A percentile compares a stretch with the other conserved stretches of the same genome.
These are phyloP conservation scores for Pelargonium citronellum DNA, from an alignment of 441 rosid species.

Conservation along the genomic window DNA sequence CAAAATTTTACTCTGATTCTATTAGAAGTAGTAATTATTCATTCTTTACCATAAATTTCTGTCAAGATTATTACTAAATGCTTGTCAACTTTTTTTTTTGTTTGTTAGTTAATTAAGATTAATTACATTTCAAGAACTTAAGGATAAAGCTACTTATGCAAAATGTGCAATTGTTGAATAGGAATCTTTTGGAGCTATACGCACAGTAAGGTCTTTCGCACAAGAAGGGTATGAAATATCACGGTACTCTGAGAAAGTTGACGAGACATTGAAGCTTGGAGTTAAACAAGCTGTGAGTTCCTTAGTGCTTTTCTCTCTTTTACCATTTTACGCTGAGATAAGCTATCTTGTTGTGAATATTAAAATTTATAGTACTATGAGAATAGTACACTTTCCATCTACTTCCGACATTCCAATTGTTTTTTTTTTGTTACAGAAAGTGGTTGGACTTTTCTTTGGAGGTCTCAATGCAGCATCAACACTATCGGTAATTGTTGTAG, in stretches of 20 bases:
- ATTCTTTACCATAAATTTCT: too few relatives aligned
- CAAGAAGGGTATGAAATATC: constrained; percentile 70
- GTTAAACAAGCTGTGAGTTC: constrained; percentile 80
- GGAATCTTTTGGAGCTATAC: constrained; percentile 95
- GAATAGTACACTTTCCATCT: constrained; percentile 13
- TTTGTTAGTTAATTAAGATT: too few relatives aligned
- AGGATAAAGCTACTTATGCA: too few relatives aligned
- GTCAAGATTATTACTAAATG: too few relatives aligned
- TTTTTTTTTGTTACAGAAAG: constrained; percentile 37
- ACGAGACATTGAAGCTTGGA: constrained; percentile 78
- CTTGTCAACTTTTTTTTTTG: too few relatives aligned
- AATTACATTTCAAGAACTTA: too few relatives aligned
- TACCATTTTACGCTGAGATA: not conserved
- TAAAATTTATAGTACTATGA: too few relatives aligned
- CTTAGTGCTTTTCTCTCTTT: constrained; percentile 14
- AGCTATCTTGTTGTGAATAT: too few relatives aligned
- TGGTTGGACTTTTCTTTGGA: constrained; percentile 72
- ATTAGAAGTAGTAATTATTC: too few relatives aligned
- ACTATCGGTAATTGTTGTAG: constrained; percentile 71
- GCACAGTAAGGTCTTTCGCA: constrained; percentile 92
- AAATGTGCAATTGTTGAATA: constrained; percentile 14
- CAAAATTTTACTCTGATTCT: too few relatives aligned
- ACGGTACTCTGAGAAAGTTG: constrained; percentile 72
- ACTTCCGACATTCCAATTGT: not conserved
- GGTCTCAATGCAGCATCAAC: constrained; percentile 89